Base-by-base conservation (phyloP, 2,329 filamentous ascomycete species). In the Pezicula radicicola region DNA sequence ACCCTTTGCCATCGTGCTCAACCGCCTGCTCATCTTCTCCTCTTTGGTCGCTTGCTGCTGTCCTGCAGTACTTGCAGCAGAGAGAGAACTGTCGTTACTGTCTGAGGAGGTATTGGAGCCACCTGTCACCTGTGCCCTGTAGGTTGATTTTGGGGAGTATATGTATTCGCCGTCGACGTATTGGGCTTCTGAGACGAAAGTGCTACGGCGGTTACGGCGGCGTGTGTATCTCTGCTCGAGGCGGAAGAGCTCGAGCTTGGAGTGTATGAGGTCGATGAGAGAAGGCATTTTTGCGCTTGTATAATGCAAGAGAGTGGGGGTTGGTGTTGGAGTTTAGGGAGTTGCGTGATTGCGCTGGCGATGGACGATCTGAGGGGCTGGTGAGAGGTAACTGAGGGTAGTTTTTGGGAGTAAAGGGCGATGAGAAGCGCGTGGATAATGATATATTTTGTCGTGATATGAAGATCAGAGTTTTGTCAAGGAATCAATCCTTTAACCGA, bases 161-260 rank as follows among this genome's bases (percentile, higher is more conserved):
- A 96, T 79, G 75, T 97, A 97, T 76, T 97, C 93, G 72, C 92
- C 94, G 68, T 97, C 90, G 59, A 97, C 88, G 72, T 97, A 97
- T 69, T 89, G 81, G 28, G 91, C 93, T 65, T 90, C 91, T 66
- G 89, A 91, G 66, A 88, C 85, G 70, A 96, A 96, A 55, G 89
- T 94, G 50, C 86, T 92, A 69, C 93, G 90, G 63, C 93, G 89
- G 63, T 84, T 74, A 65, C 93, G 91, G 68, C 91, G 88, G 65
- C 88, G 88, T 48, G 92, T 95, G 78, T 97, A 97, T 64, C 91
- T 88, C 75, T 97, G 88, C 76, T 97, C 93, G 61, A 97, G 86
- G 46, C 91, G 89, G 79, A 96, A 94, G 66, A 97, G 84, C 78
- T 97, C 91, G 64, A 95, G 77, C 77, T 88, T 83, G 54, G 81